A percentile compares a stretch with the other conserved stretches of the same genome.
phyloP scores from a whole-genome alignment of 306 rosid species.

The Casuarina equisetifolia region DNA sequence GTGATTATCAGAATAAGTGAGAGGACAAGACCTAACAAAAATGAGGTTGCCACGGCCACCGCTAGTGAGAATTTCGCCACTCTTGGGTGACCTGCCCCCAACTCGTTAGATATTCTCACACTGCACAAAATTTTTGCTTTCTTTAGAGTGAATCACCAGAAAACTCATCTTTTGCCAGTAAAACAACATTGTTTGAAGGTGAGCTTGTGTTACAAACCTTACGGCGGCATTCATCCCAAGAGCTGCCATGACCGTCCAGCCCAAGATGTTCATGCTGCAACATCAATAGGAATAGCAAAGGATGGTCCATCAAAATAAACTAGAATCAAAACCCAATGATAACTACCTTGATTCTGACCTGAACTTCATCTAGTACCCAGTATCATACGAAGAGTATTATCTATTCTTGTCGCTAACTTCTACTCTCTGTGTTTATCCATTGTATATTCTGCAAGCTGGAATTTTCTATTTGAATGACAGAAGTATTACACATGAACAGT shows the following conservation, averaged over 20 bases:
- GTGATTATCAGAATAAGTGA: slow-evolving; percentile 42
- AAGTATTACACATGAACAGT: too few relatives aligned
- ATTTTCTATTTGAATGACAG: too few relatives aligned
- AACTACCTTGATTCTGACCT: too few relatives aligned
- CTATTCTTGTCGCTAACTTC: too few relatives aligned
- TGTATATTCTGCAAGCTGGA: too few relatives aligned
- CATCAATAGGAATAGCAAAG: slow-evolving; percentile 5
- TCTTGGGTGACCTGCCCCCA: slow-evolving; percentile 90
- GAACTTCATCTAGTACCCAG: too few relatives aligned
- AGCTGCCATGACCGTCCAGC: slow-evolving; percentile 69
- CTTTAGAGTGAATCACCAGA: not conserved
- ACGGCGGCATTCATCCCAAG: slow-evolving; percentile 68
- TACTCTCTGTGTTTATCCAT: too few relatives aligned
- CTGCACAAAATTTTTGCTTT: slow-evolving; percentile 31
- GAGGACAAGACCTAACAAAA: slow-evolving; percentile 34
- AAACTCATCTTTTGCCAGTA: not conserved
- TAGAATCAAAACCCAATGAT: not conserved
- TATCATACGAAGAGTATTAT: too few relatives aligned
- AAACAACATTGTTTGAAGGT: not conserved
- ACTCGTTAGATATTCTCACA: slow-evolving; percentile 86
- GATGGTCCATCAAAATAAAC: not conserved
- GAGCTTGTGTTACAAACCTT: slow-evolving; percentile 41
- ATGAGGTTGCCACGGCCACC: slow-evolving; percentile 63
- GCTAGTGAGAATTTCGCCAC: slow-evolving; percentile 68
- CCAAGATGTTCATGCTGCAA: slow-evolving; percentile 72